Conservation (phyloP, 148 eudicot species). For the Arctostaphylos glauca region DNA sequence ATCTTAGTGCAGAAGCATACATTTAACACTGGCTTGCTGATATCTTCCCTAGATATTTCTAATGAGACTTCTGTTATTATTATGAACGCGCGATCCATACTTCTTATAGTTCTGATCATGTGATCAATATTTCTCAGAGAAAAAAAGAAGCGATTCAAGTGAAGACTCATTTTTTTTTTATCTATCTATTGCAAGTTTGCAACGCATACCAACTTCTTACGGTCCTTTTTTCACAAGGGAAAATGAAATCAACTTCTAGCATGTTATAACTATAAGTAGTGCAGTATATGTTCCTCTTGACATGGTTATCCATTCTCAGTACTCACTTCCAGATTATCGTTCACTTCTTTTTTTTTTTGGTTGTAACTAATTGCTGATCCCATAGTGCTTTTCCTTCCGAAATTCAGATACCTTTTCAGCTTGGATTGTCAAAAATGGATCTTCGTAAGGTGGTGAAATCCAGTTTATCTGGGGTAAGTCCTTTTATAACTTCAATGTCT, state of each 20-base stretch:
- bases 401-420: conserved; percentile 82
- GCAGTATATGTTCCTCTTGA: background rate
- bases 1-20: too few species aligned
- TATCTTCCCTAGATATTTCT: too few species aligned
- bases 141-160: too few species aligned
- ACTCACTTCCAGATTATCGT: background rate
- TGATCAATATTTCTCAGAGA: too few species aligned
- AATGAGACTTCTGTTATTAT: too few species aligned
- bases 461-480: conserved; percentile 85
- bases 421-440: conserved; percentile 82
- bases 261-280: background rate
- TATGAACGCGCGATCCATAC: too few species aligned
- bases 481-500: background rate
- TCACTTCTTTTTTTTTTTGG: background rate
- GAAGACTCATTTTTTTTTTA: too few species aligned
- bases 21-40: too few species aligned
- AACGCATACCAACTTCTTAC: background rate
- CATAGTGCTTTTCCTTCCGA: background rate
- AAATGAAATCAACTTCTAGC: background rate
- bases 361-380: background rate
- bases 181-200: too few species aligned
- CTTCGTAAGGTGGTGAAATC: conserved; percentile 89
- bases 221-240: background rate
- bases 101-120: too few species aligned
- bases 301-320: background rate